Evolutionary conservation across 1,284 basidiomycete genomes (phyloP).

Genomic region (Apiotrichum montevideense): DNA sequence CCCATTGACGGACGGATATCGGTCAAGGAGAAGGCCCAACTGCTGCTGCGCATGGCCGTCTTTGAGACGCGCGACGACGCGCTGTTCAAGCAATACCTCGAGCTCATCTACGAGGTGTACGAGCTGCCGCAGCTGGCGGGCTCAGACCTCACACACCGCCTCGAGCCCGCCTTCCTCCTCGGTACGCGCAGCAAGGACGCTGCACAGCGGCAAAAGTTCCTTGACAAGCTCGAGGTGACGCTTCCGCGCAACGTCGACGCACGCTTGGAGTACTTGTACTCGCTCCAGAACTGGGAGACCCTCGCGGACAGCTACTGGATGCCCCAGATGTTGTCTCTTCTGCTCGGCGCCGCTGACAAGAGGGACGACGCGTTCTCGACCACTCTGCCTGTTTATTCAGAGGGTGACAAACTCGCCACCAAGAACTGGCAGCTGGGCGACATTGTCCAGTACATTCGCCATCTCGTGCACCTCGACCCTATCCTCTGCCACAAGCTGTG

Average conservation of each 20-base stretch:
- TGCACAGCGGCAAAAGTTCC: slow-evolving; percentile 73
- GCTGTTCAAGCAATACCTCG: slow-evolving; percentile 78
- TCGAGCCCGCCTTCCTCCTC: slow-evolving; percentile 89
- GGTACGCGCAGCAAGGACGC: slow-evolving; percentile 83
- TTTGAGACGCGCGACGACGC: slow-evolving; percentile 75
- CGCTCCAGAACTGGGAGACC: slow-evolving; percentile 93
- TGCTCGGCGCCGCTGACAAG: slow-evolving; percentile 72
- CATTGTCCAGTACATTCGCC: slow-evolving; percentile 70
- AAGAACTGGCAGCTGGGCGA: slow-evolving; percentile 49
- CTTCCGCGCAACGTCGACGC: slow-evolving; percentile 75
- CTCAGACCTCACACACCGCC: slow-evolving; percentile 86
- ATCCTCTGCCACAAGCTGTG: slow-evolving; percentile 75
- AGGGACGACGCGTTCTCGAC: slow-evolving; percentile 50
- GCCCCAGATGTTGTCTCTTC: slow-evolving; percentile 79
- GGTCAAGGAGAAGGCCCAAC: slow-evolving; percentile 89
- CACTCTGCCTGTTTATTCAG: slow-evolving; percentile 16
- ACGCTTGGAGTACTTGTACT: slow-evolving; percentile 84
- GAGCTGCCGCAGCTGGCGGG: slow-evolving; percentile 76
- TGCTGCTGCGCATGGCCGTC: slow-evolving; percentile 83
- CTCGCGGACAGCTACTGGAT: slow-evolving; percentile 94
- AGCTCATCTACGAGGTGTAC: slow-evolving; percentile 92
- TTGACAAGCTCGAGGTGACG: slow-evolving; percentile 84
- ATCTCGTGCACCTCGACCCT: slow-evolving; percentile 74
- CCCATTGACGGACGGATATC: slow-evolving; percentile 59
- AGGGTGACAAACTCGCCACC: slow-evolving; percentile 21